phyloP scores from a whole-genome alignment of 139 green algal species.

The Asterochloris sp. region DNA sequence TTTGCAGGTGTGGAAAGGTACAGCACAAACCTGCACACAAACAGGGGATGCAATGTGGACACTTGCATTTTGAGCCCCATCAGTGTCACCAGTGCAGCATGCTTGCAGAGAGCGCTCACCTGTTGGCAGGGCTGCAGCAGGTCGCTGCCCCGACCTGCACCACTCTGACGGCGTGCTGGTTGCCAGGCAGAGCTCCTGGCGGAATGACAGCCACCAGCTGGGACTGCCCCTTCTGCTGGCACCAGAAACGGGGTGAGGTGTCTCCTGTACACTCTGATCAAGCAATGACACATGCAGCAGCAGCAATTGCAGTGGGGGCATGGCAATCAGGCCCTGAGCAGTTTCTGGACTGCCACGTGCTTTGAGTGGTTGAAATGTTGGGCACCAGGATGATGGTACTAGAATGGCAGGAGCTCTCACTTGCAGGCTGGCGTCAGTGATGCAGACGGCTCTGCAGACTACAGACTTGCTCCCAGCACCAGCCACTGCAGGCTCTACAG shows the following conservation, averaged over 20 bases:
- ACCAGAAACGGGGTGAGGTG: background rate
- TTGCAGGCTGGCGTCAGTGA: no score
- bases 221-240: constrained; percentile 10
- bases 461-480: no score
- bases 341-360: background rate
- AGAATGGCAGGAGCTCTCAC: background rate
- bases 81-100: no score
- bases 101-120: background rate
- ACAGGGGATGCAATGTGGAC: no score
- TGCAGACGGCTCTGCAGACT: no score
- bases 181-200: background rate
- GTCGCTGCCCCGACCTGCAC: constrained; percentile 6
- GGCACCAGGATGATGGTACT: background rate
- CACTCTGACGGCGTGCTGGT: constrained; percentile 9
- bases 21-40: no score
- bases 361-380: background rate
- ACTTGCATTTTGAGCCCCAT: no score
- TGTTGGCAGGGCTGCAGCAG: background rate
- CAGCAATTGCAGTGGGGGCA: background rate
- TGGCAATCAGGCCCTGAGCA: background rate
- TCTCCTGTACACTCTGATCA: background rate
- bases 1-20: no score
- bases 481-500: no score
- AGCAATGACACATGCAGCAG: background rate
- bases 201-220: constrained; percentile 11